A percentile compares a stretch with the other conserved stretches of the same genome.
phyloP scores from a whole-genome alignment of 768 basidiomycete species.

The Roridomyces roridus region DNA sequence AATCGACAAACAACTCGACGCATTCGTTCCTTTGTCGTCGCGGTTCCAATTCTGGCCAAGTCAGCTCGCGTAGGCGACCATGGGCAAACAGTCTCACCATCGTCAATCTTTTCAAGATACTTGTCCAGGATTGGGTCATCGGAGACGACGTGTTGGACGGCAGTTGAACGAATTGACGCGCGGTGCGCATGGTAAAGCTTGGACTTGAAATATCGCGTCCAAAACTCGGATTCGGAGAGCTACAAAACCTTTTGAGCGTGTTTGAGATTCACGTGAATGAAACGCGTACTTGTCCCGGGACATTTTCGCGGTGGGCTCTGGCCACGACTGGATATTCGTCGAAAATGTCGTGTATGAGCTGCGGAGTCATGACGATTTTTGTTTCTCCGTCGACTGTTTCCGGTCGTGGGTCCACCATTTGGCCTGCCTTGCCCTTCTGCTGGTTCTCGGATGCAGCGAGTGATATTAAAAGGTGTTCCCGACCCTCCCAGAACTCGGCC shows the following conservation, averaged over 20 bases:
- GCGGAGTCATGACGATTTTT: constrained; percentile 89
- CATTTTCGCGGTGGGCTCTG: constrained; percentile 91
- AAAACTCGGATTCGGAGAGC: constrained; percentile 92
- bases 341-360: constrained; percentile 94
- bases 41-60: constrained; percentile 73
- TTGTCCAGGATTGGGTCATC: constrained; percentile 95
- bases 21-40: constrained; percentile 66
- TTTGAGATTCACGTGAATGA: constrained; percentile 7
- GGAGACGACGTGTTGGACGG: constrained; percentile 82
- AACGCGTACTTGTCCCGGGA: constrained; percentile 75
- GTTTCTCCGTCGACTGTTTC: constrained; percentile 87
- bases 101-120: constrained; percentile 95
- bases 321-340: constrained; percentile 97
- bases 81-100: constrained; percentile 60
- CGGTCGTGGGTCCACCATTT: constrained; percentile 88
- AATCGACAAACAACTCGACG: constrained; percentile 81
- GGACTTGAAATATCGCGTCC: constrained; percentile 96
- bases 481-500: constrained; percentile 96
- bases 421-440: constrained; percentile 82
- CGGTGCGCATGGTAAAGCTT: constrained; percentile 95
- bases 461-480: constrained; percentile 83
- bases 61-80: neutral
- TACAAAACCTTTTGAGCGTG: constrained; percentile 38
- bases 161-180: constrained; percentile 88
- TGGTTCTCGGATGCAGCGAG: constrained; percentile 77